Evolutionary conservation across 2,329 filamentous ascomycete genomes (phyloP), one percentile per base, ranked within the genome.

Genomic region (Orbilia brochopaga): DNA sequence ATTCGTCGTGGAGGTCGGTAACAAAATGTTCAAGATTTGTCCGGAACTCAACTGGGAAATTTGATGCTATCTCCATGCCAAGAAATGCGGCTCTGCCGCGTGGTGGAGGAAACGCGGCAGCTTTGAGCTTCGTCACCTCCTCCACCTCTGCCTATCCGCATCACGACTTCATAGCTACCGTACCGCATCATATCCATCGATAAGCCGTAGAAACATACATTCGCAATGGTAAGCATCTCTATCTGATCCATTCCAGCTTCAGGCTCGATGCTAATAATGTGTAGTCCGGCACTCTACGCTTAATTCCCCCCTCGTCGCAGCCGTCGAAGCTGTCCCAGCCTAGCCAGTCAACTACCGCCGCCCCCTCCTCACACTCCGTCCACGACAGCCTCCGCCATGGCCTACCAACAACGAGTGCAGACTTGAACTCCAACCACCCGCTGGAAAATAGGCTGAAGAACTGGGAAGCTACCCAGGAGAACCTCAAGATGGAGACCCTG

Each of bases 311-410:
- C 73, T 81, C 87, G 77, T 79, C 83, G 76, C 86, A 93, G 83
- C 81, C 87, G 77, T 86, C 83, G 76, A 84, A 85, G 79, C 88
- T 86, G 81, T 84, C 83, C 77, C 88, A 90, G 82, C 82, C 84
- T 76, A 77, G 76, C 76, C 77, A 84, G 66, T 80, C 84, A 78
- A 85, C 84, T 75, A 84, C 85, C 76, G 87, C 86, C 63, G 94
- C 94, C 2, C 94, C 94, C 76, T 97, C 93, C 0, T 93, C 92
- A 15, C 92, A 92, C 0, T 93, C 93, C 76, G 84, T 97, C 74
- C 92, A 95, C 84, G 94, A 97, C 83, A 92, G 90, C 17, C 89
- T 99, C 76, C 92, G 94, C 78, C 84, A 88, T 74, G 92, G 92
- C 81, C 85, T 96, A 75, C 80, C 85, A 61, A 79, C 80, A 75